Conservation (phyloP, 1,284 basidiomycete genomes). For the Ceratobasidium sp. region DNA sequence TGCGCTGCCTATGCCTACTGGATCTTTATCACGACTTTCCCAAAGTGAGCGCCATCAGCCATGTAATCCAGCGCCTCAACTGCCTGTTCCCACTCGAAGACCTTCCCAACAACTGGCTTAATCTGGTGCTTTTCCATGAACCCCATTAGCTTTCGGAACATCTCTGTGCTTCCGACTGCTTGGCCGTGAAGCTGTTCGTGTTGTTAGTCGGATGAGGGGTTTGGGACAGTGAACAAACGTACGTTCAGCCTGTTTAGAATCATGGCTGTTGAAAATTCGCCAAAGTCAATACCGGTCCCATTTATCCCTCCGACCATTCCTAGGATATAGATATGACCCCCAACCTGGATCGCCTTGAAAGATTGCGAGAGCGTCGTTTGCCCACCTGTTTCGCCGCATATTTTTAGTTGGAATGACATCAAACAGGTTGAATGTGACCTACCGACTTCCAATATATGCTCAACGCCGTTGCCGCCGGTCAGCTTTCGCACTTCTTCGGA, state of each 20-base stretch:
- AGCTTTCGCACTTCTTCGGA: conserved; percentile 63
- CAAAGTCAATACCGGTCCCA: background rate
- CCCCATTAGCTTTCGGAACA: background rate
- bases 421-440: background rate
- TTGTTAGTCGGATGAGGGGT: background rate
- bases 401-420: background rate
- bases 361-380: conserved; percentile 3
- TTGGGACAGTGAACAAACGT: background rate
- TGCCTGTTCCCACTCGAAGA: conserved; percentile 17
- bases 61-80: conserved; percentile 19
- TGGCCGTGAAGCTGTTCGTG: background rate
- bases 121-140: conserved; percentile 29
- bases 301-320: conserved; percentile 1
- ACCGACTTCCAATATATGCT: conserved; percentile 29
- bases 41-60: conserved; percentile 25
- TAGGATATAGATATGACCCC: conserved; percentile 9
- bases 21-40: conserved; percentile 28
- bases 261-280: background rate
- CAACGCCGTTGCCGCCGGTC: conserved; percentile 8
- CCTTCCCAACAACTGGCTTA: conserved; percentile 18
- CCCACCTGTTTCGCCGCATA: background rate
- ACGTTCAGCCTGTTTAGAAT: background rate
- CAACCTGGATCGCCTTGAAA: background rate
- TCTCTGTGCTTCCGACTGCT: background rate
- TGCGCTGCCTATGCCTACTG: background rate